Evolutionary conservation across 768 basidiomycete species (phyloP), one percentile per base, ranked within the genome.

Genomic region (Paxillus involutus): DNA sequence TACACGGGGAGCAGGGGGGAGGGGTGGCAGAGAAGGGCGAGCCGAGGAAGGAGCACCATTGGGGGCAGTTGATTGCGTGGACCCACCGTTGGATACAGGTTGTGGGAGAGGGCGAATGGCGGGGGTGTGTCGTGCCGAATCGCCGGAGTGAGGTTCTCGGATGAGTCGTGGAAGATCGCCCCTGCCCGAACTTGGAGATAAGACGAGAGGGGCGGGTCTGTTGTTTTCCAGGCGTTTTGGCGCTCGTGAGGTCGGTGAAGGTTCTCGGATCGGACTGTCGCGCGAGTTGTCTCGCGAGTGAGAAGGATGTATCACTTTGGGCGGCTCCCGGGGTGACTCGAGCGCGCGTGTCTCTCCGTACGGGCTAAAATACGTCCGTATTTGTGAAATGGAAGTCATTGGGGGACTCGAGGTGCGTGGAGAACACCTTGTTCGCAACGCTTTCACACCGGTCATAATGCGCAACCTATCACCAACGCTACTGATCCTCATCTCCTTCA

Each of bases 381-480:
- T 5, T 1, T 44, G 58, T 2, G 47, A 24, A 8, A 51, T 11
- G 6, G 26, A 26, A 6, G 26, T 26, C 5, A 26, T 26, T 26
- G 56, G 43, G 36, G 42, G 40, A 6, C 17, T 47, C 39, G 43
- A 41, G 36, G 35, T 52, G 53, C 55, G 64, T 3, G 67, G 53
- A 3, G 74, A 67, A 45, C 83, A 85, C 57, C 78, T 79, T 59
- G 82, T 80, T 33, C 95, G 77, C 14, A 98, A 77, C 6, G 74
- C 67, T 66, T 94, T 94, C 55, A 99, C 89, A 1, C 86, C 96
- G 53, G 84, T 88, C 17, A 93, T 64, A 47, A 99, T 89, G 65
- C 92, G 81, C 8, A 98, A 83, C 46, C 95, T 77, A 71, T 99
- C 97, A 11, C 97, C 97, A 40, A 99, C 88, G 70, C 88, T 92